Percentiles rank a stretch among this genome's conserved stretches.
Conservation (phyloP, 1,139 yeast species). For the Insectozyma bohioensis region DNA sequence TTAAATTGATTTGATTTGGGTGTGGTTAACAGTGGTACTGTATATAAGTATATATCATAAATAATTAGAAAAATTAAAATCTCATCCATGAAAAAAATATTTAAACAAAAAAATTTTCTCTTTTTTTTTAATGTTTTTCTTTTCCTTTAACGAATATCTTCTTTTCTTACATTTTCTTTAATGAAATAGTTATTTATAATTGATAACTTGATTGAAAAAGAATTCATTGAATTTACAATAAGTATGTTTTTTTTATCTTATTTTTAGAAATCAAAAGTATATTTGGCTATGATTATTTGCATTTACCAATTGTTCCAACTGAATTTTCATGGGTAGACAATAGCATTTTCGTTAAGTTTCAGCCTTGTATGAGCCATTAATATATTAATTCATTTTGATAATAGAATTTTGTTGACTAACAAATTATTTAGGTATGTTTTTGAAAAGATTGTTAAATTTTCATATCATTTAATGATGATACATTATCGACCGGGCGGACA, state of each 20-base stretch:
- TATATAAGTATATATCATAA: background rate
- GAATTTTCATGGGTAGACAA: constrained; percentile 72
- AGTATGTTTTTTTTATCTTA: constrained; percentile 3
- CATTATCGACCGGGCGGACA: constrained; percentile 84
- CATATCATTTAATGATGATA: constrained; percentile 52
- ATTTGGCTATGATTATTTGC: constrained; percentile 67
- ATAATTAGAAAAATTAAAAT: too few species aligned
- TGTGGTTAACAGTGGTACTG: constrained; percentile 1
- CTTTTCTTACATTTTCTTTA: background rate
- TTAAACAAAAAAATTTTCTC: background rate
- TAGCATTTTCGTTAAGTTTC: constrained; percentile 77
- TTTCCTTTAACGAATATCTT: too few species aligned
- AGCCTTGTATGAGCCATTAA: constrained; percentile 74
- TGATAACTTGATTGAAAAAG: too few species aligned
- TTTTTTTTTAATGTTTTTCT: constrained; percentile 4
- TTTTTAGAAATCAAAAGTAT: too few species aligned
- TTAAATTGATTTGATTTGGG: constrained; percentile 12
- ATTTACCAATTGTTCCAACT: constrained; percentile 81
- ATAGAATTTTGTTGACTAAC: constrained; percentile 2
- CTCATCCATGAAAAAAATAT: background rate
- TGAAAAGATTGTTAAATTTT: background rate
- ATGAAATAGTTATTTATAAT: too few species aligned
- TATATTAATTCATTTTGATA: background rate
- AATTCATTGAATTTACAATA: constrained; percentile 3
- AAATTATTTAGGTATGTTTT: constrained; percentile 6